A percentile compares a stretch with the other conserved stretches of the same genome.
phyloP scores from a whole-genome alignment of 2,329 filamentous ascomycete species.

The Thelonectria rubi region DNA sequence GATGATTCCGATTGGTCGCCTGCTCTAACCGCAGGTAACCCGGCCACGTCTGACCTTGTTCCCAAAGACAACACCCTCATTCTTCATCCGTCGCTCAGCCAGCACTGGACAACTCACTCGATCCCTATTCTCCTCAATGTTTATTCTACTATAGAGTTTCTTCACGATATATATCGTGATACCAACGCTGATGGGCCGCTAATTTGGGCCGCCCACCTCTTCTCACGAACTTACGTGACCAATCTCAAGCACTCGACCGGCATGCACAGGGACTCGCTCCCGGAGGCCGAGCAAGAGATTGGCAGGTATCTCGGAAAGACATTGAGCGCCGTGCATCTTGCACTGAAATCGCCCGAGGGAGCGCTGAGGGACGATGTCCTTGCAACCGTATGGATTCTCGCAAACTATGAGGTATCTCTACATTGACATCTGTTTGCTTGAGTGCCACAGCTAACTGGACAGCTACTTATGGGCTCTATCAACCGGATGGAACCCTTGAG shows the following conservation, averaged over 20 bases:
- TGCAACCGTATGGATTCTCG: slow-evolving; percentile 52
- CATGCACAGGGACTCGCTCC: slow-evolving; percentile 37
- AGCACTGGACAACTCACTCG: slow-evolving; percentile 52
- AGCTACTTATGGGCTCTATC: slow-evolving; percentile 52
- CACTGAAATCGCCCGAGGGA: slow-evolving; percentile 45
- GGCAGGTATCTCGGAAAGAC: slow-evolving; percentile 50
- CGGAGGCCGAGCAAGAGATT: slow-evolving; percentile 45
- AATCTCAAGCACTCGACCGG: slow-evolving; percentile 48
- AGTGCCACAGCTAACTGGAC: slow-evolving; percentile 23
- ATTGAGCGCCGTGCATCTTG: slow-evolving; percentile 50
- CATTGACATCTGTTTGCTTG: background rate
- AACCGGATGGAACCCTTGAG: slow-evolving; percentile 37
- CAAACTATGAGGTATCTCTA: slow-evolving; percentile 50
- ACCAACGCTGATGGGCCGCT: slow-evolving; percentile 46
- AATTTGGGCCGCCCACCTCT: slow-evolving; percentile 52
- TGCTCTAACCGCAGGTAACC: slow-evolving; percentile 14
- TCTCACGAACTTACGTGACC: slow-evolving; percentile 51
- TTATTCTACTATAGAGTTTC: slow-evolving; percentile 49
- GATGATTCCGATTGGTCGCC: slow-evolving; percentile 21
- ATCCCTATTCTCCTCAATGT: slow-evolving; percentile 52
- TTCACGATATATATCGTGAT: slow-evolving; percentile 43
- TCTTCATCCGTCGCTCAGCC: slow-evolving; percentile 39
- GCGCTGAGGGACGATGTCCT: slow-evolving; percentile 49
- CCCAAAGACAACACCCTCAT: slow-evolving; percentile 10
- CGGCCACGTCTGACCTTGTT: slow-evolving; percentile 22